Evolutionary conservation across 768 basidiomycete genomes (phyloP), one percentile per base, ranked within the genome.

Genomic region (Aureoboletus auriporus): DNA sequence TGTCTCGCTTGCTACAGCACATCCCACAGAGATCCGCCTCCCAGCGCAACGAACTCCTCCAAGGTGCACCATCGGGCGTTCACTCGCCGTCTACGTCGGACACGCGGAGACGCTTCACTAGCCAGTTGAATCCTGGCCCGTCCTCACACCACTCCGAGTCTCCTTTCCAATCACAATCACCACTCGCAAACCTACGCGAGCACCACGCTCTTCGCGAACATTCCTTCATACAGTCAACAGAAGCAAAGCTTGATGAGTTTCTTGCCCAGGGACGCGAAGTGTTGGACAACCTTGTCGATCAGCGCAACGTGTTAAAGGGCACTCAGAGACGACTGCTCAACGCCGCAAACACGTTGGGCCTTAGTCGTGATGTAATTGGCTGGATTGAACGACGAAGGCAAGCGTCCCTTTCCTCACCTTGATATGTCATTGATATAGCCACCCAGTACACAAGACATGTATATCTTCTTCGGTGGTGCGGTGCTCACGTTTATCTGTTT

Each of bases 341-440:
- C 63, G 86, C 92, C 37, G 96, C 94, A 40, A 97, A 96, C 67
- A 96, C 93, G 23, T 69, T 99, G 50, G 96, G 96, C 0, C 70
- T 98, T 63, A 93, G 93, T 66, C 77, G 93, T 51, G 80, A 95
- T 63, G 94, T 95, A 30, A 97, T 99, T 66, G 85, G 89, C 7
- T 99, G 94, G 92, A 94, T 99, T 55, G 96, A 99, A 63, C 79
- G 84, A 53, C 75, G 96, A 67, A 96, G 91, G 93, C 92, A 53
- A 52, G 52, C 8, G 50, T 37, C 44, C 33, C 39, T 43, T 13
- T 20, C 2, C 28, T 35, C 5, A n/a, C 20, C 39, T 38, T 44
- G 50, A 27, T 16, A 10, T 38, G 20, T 42, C 5, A 16, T 31
- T 60, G 33, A 65, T 61, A 31, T 31, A 44, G 39, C 45, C 23